A percentile compares a stretch with the other conserved stretches of the same genome.
These are phyloP conservation scores for Torulaspora gathmanii DNA, from an alignment of 805 yeast genomes.

Conservation along the genomic window DNA sequence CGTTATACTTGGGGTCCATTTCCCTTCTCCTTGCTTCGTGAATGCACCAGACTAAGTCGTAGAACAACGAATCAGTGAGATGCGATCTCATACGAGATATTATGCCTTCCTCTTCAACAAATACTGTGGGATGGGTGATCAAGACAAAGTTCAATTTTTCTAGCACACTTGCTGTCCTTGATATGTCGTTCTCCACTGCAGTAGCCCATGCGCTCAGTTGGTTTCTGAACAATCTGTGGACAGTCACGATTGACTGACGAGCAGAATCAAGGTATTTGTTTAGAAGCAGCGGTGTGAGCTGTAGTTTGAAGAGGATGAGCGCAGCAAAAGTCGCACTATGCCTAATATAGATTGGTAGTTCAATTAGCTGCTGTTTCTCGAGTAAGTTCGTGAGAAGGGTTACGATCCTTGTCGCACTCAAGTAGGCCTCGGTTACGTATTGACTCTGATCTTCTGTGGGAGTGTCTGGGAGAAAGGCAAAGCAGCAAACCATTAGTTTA, in stretches of 20 bases:
- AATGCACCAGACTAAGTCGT: conserved; percentile 89
- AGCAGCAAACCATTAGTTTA: conserved; percentile 75
- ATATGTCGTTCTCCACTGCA: conserved; percentile 76
- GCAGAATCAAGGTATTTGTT: conserved; percentile 76
- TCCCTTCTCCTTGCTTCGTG: conserved; percentile 86
- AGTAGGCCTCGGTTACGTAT: conserved; percentile 75
- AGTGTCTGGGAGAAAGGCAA: conserved; percentile 87
- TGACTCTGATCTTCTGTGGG: conserved; percentile 82
- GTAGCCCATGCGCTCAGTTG: conserved; percentile 89
- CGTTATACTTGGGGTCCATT: conserved; percentile 38
- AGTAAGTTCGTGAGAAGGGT: conserved; percentile 70
- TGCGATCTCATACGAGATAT: conserved; percentile 88
- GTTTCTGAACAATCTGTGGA: conserved; percentile 80
- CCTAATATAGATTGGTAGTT: conserved; percentile 79
- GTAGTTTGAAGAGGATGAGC: conserved; percentile 71
- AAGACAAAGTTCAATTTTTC: conserved; percentile 85
- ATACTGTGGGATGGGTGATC: conserved; percentile 80
- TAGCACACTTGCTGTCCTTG: conserved; percentile 84
- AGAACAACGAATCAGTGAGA: conserved; percentile 82
- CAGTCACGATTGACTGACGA: conserved; percentile 88
- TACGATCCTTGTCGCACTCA: conserved; percentile 74
- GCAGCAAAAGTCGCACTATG: conserved; percentile 83
- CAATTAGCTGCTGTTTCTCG: conserved; percentile 66
- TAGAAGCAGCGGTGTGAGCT: conserved; percentile 66
- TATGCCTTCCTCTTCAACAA: conserved; percentile 66